Base-by-base conservation (phyloP, 2,329 filamentous ascomycete species). In the Diplocarpon mali region DNA sequence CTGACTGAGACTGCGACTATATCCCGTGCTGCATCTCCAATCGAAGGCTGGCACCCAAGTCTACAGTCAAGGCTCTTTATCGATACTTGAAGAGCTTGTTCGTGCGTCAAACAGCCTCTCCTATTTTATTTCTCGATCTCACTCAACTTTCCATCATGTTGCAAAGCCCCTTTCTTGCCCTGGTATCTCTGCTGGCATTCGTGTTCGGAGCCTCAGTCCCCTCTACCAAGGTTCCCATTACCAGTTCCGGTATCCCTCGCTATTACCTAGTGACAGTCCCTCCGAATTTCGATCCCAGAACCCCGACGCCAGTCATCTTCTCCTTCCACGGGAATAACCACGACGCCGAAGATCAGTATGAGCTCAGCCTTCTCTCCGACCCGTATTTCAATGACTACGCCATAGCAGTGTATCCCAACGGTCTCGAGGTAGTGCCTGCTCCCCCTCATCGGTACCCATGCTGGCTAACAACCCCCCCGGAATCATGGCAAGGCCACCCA, bases 381-480 rank as follows among this genome's bases (percentile, higher is more conserved):
- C 45, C 53, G 0, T 48, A 61, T 13, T 67, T 67, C 47, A 69
- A 67, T 40, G 50, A 51, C 0, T 45, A 56, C 42, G 55, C 44
- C 5, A 59, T 66, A 56, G 63, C 67, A 29, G 64, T 72, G 1
- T 73, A 72, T 52, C 69, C 69, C 0, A 65, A 68, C 30, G 69
- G 68, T 1, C 47, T 68, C 3, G 57, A 64, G 17, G 65, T 66
- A 49, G 27, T 35, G 28, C 15, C 12, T 38, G 17, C 11, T 29
- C 14, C 37, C 20, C 16, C 17, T 34, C 34, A 10, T 11, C 24
- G 28, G 1, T 24, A 7, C 15, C 15, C 29, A 12, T 34, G 15
- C 5, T 16, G 13, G 2, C 20, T 37, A 27, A 40, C 44, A 17
- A 5, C 4, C 1, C n/a, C n/a, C 7, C n/a, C 67, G 62, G 55